phyloP scores from a whole-genome alignment of 805 yeast genomes.

The Starmerella asiatica region DNA sequence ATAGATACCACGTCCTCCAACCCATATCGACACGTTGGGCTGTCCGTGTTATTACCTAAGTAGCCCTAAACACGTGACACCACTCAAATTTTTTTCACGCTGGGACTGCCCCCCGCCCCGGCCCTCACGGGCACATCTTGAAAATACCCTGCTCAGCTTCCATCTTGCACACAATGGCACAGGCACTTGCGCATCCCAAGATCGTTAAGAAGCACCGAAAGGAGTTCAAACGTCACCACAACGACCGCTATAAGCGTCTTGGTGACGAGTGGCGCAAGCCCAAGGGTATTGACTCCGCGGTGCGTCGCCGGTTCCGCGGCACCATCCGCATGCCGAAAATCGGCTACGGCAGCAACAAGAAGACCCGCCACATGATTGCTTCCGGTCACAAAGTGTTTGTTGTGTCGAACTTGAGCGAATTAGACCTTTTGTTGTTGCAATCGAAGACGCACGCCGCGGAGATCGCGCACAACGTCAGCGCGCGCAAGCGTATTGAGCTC shows the following conservation, averaged over 20 bases:
- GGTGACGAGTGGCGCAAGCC: constrained; percentile 99
- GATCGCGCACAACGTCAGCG: constrained; percentile 96
- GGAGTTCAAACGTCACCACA: constrained; percentile 99
- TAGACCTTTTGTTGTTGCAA: constrained; percentile 92
- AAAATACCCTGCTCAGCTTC: not conserved
- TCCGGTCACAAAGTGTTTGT: constrained; percentile 97
- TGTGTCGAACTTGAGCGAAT: constrained; percentile 83
- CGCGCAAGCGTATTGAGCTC: constrained; percentile 95
- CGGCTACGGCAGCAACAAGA: constrained; percentile 99
- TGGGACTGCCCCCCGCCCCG: not conserved
- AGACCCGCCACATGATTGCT: constrained; percentile 89
- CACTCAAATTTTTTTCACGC: constrained; percentile 1
- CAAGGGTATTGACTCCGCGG: constrained; percentile 99
- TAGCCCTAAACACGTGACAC: not conserved
- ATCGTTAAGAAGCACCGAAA: constrained; percentile 98
- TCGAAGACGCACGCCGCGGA: constrained; percentile 99
- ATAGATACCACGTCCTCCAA: too few species aligned
- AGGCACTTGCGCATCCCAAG: constrained; percentile 96
- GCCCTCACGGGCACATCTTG: not conserved
- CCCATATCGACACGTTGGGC: not conserved
- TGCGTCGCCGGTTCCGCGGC: constrained; percentile 98
- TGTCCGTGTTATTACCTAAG: too few species aligned
- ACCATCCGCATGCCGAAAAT: constrained; percentile 97
- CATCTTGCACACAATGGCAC: constrained; percentile 55
- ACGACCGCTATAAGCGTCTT: constrained; percentile 98